These are phyloP conservation scores for Hyparrhenia diplandra DNA, from an alignment of 176 grass and related monocot species.

Conservation along the genomic window DNA sequence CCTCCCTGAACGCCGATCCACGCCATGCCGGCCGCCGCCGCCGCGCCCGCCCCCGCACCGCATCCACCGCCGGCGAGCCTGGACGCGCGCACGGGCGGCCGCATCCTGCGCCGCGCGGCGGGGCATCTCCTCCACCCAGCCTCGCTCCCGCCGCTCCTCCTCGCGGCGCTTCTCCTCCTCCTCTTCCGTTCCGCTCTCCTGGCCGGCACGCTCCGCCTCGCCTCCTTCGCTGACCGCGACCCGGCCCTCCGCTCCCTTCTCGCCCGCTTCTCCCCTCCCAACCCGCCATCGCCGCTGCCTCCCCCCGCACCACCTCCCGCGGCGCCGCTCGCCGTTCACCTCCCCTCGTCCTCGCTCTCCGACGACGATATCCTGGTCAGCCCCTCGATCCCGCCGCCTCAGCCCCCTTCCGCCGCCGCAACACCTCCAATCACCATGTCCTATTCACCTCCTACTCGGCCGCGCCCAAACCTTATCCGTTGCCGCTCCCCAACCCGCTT, in stretches of 20 bases:
- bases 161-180: constrained; percentile 62
- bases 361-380: constrained; percentile 42
- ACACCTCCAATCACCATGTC: constrained; percentile 43
- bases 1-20: constrained; percentile 39
- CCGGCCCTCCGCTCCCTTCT: constrained; percentile 65
- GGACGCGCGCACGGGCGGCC: constrained; percentile 41
- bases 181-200: constrained; percentile 76
- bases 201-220: constrained; percentile 57
- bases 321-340: constrained; percentile 56
- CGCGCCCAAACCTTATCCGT: constrained; percentile 41
- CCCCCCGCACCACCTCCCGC: constrained; percentile 35
- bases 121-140: constrained; percentile 46
- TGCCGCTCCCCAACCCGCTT: constrained; percentile 27
- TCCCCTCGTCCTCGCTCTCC: constrained; percentile 43
- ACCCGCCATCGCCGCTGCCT: constrained; percentile 25
- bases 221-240: constrained; percentile 60
- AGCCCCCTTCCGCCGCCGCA: constrained; percentile 37
- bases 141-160: constrained; percentile 61
- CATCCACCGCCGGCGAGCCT: constrained; percentile 21
- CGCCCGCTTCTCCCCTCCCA: constrained; percentile 45
- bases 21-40: constrained; percentile 47
- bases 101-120: constrained; percentile 42
- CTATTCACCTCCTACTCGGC: constrained; percentile 25
- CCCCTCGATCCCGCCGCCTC: constrained; percentile 42
- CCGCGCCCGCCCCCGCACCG: not conserved